Base-by-base conservation (phyloP, 1,284 basidiomycete genomes). In the Ustilago xerochloae region DNA sequence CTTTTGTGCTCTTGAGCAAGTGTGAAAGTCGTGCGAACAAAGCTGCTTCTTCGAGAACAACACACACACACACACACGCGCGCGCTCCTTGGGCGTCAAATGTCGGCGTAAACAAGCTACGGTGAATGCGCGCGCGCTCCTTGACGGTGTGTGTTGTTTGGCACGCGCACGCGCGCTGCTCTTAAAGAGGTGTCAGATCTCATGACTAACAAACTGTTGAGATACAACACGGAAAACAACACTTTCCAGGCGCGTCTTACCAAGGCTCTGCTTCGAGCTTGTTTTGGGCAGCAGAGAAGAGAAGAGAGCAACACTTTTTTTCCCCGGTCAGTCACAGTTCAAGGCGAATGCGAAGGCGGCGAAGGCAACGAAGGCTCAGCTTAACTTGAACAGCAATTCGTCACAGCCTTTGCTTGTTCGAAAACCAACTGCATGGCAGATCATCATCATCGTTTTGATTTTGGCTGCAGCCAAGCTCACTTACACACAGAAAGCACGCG, bases 261-360 rank as follows among this genome's bases (percentile, higher is more conserved):
- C 30, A 10, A 15, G 5, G 2, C 6, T 41, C 18, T 41, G 18
- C 38, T 41, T 33, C 28, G 35, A 35, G 41, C 50, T 60, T 63
- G 60, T 63, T 63, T 63, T 63, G 60, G 38, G 38, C 38, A 41
- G 32, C 38, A 22, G 5, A 20, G 38, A 13, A 16, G 18, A 6
- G 6, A 20, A 41, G 49, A 59, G 57, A 60, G 57, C 57, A 60
- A 60, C 59, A 62, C 60, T 51, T 50, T 50, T 50, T 49, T 43
- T 18, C n/a, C n/a, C n/a, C n/a, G n/a, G n/a, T n/a, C n/a, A n/a
- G n/a, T n/a, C n/a, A n/a, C n/a, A n/a, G n/a, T n/a, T n/a, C n/a
- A n/a, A n/a, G n/a, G n/a, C n/a, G n/a, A n/a, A n/a, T n/a, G n/a
- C n/a, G n/a, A n/a, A n/a, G n/a, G n/a, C n/a, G n/a, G n/a, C n/a